Evolutionary conservation across 805 yeast species (phyloP).

Genomic region (Metschnikowia noctiluminum): DNA sequence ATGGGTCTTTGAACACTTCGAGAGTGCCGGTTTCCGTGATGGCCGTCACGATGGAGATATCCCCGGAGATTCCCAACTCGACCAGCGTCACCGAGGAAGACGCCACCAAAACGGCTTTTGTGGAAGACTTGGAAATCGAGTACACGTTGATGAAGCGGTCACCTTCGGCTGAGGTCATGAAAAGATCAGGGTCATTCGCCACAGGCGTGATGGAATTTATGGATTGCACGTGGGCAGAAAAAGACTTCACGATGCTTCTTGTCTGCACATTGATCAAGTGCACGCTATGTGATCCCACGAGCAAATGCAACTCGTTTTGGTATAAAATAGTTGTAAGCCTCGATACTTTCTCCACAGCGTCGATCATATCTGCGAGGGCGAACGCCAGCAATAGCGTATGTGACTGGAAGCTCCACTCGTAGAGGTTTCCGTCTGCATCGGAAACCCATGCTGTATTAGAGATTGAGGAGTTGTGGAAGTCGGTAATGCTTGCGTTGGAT

Average conservation of each 20-base stretch:
- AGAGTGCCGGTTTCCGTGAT: slow-evolving; percentile 73
- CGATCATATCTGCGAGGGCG: slow-evolving; percentile 36
- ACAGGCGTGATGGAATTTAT: slow-evolving; percentile 48
- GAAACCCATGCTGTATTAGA: slow-evolving; percentile 54
- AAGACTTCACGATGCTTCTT: slow-evolving; percentile 43
- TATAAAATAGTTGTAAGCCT: slow-evolving; percentile 28
- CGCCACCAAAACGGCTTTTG: slow-evolving; percentile 61
- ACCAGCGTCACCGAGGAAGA: slow-evolving; percentile 57
- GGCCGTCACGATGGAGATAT: slow-evolving; percentile 42
- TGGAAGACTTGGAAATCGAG: slow-evolving; percentile 43
- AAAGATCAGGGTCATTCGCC: slow-evolving; percentile 35
- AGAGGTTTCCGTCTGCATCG: slow-evolving; percentile 55
- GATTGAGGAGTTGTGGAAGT: slow-evolving; percentile 42
- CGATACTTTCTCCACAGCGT: slow-evolving; percentile 30
- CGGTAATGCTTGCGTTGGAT: slow-evolving; percentile 44
- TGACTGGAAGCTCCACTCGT: slow-evolving; percentile 57
- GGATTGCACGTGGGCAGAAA: slow-evolving; percentile 77
- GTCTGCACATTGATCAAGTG: slow-evolving; percentile 45
- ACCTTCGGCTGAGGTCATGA: slow-evolving; percentile 69
- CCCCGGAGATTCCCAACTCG: slow-evolving; percentile 32
- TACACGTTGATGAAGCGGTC: slow-evolving; percentile 82
- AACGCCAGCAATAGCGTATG: slow-evolving; percentile 43
- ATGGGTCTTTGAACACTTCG: slow-evolving; percentile 67
- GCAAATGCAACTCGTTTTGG: slow-evolving; percentile 40
- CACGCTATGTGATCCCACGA: slow-evolving; percentile 67